Evolutionary conservation across 805 yeast species (phyloP).

Genomic region (Suhomyces kilbournensis): DNA sequence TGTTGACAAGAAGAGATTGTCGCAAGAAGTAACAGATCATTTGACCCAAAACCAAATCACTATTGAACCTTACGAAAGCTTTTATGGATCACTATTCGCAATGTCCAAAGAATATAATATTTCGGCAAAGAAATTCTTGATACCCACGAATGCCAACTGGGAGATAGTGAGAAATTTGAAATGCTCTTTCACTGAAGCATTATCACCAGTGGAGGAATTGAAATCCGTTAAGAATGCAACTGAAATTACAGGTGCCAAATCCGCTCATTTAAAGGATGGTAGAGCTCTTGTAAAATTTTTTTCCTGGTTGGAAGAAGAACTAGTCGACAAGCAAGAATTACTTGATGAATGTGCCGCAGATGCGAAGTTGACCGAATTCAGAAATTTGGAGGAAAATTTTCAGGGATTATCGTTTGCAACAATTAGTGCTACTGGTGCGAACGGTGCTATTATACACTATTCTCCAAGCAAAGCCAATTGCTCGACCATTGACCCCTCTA

Average conservation of each 20-base stretch:
- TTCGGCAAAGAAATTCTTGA: slow-evolving; percentile 26
- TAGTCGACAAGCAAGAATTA: slow-evolving; percentile 37
- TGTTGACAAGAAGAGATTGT: slow-evolving; percentile 42
- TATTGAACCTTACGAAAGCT: slow-evolving; percentile 41
- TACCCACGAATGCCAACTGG: slow-evolving; percentile 38
- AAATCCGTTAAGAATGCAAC: slow-evolving; percentile 50
- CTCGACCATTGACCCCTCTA: slow-evolving; percentile 49
- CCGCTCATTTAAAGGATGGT: slow-evolving; percentile 58
- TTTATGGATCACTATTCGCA: slow-evolving; percentile 44
- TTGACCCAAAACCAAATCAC: slow-evolving; percentile 24
- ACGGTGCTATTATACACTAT: slow-evolving; percentile 77
- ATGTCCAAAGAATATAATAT: slow-evolving; percentile 34
- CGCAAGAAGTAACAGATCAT: slow-evolving; percentile 22
- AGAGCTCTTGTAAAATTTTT: slow-evolving; percentile 52
- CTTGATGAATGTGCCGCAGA: slow-evolving; percentile 62
- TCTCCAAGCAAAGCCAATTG: slow-evolving; percentile 48
- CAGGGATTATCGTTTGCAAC: slow-evolving; percentile 71
- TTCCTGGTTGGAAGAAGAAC: slow-evolving; percentile 57
- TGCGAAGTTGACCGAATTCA: slow-evolving; percentile 39
- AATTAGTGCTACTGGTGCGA: slow-evolving; percentile 71
- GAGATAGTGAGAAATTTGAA: slow-evolving; percentile 35
- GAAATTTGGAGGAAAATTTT: slow-evolving; percentile 44
- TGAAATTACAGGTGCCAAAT: slow-evolving; percentile 50
- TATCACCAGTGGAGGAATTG: slow-evolving; percentile 46
- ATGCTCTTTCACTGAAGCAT: slow-evolving; percentile 25